Percentiles rank a stretch among this genome's conserved stretches.
Evolutionary conservation across 225 moss, liverwort and hornwort species (phyloP).

Genomic region (Physcomitrellopsis africana): DNA sequence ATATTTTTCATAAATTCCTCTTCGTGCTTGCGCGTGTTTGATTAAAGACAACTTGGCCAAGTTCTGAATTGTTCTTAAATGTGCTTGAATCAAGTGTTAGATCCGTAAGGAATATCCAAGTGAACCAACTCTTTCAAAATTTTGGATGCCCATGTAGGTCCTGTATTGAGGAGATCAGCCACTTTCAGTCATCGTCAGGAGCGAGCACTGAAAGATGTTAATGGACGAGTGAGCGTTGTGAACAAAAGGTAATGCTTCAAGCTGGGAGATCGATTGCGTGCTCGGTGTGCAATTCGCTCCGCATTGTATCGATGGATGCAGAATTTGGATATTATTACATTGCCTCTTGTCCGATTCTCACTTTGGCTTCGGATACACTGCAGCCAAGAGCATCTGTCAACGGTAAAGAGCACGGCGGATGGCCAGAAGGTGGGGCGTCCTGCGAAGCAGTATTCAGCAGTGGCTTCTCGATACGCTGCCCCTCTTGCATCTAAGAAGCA

Average conservation of each 20-base stretch:
- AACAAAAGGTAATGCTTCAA: conserved; percentile 42
- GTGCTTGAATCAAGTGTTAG: no score
- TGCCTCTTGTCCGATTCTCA: neutral
- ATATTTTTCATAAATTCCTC: no score
- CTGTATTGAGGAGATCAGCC: conserved; percentile 46
- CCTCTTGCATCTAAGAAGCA: conserved; percentile 45
- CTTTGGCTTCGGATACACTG: neutral
- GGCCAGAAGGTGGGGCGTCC: conserved; percentile 38
- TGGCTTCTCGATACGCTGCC: conserved; percentile 55
- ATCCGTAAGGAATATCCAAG: no score
- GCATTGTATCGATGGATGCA: neutral
- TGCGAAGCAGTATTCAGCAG: conserved; percentile 52
- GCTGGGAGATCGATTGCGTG: neutral
- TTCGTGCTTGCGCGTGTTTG: no score
- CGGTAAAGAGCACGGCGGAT: conserved; percentile 21
- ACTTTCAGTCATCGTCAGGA: conserved; percentile 60
- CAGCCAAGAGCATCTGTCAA: conserved; percentile 46
- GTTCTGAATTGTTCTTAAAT: no score
- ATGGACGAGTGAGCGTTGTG: conserved; percentile 45
- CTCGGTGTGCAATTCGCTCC: no score
- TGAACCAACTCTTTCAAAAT: neutral
- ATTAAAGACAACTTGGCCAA: no score
- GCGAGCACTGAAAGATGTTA: conserved; percentile 53
- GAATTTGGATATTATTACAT: no score
- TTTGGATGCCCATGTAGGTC: conserved; percentile 26